Conservation (phyloP, 2,329 filamentous ascomycete genomes). For the Corniculantispora saksenae region DNA sequence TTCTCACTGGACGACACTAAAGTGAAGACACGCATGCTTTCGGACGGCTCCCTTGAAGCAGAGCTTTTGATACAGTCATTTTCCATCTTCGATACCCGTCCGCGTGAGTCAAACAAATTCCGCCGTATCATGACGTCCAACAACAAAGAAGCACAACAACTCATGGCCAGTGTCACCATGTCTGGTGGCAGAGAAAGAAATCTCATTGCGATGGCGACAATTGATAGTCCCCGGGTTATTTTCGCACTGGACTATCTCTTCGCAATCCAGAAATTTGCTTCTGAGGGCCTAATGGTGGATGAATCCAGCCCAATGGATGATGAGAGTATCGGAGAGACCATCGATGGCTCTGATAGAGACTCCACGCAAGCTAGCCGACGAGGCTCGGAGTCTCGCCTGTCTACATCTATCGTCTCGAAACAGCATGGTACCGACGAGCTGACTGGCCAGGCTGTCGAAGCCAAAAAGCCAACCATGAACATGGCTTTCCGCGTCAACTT, state of each 20-base stretch:
- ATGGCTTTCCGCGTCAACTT: slow-evolving; percentile 90
- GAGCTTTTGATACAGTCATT: slow-evolving; percentile 93
- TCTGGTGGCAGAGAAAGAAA: slow-evolving; percentile 79
- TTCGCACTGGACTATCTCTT: slow-evolving; percentile 96
- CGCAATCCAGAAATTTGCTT: slow-evolving; percentile 80
- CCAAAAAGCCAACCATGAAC: slow-evolving; percentile 54
- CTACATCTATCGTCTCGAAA: slow-evolving; percentile 28
- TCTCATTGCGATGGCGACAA: slow-evolving; percentile 86
- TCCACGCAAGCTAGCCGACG: slow-evolving; percentile 53
- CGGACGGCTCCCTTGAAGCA: slow-evolving; percentile 86
- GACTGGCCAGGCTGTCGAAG: not conserved
- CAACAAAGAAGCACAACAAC: slow-evolving; percentile 92
- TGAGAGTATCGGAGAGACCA: slow-evolving; percentile 56
- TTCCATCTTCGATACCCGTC: slow-evolving; percentile 90
- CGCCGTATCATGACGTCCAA: slow-evolving; percentile 97
- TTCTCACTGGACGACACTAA: slow-evolving; percentile 94
- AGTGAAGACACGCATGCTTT: slow-evolving; percentile 89
- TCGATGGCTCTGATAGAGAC: slow-evolving; percentile 61
- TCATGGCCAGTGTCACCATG: slow-evolving; percentile 96
- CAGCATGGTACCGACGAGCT: slow-evolving; percentile 10
- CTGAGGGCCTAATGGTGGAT: slow-evolving; percentile 65
- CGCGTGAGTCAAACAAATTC: slow-evolving; percentile 89
- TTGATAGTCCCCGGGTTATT: slow-evolving; percentile 93
- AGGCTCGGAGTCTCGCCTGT: slow-evolving; percentile 36
- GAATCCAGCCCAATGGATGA: slow-evolving; percentile 55